Base-by-base conservation (phyloP, 495 filamentous ascomycete species). In the Xylaria venustula region DNA sequence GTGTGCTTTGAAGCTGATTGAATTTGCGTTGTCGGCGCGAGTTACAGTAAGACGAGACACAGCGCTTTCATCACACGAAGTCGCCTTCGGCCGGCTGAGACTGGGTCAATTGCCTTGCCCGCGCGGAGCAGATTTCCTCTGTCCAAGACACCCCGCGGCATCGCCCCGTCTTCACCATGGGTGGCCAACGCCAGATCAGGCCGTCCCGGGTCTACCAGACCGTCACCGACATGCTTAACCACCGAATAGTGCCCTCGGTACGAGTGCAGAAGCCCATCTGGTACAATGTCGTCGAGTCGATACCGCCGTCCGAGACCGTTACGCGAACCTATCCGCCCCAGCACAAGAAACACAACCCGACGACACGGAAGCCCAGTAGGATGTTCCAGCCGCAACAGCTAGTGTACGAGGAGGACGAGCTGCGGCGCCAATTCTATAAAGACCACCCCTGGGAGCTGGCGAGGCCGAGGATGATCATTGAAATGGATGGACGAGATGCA, bases 391-490 rank as follows among this genome's bases (percentile, higher is more conserved):
- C 94, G 5, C 83, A 91, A 51, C 69, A 78, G 56, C 85, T 98
- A 53, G 79, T 79, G 54, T 95, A 92, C 72, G 90, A 91, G 47
- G 94, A 98, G 73, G 95, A 98, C 73, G 74, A 79, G 62, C 78
- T 98, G 65, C 87, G 94, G 50, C 78, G 68, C 57, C 77, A 88
- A 26, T 98, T 98, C 78, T 98, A 88, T 78, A 81, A 80, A 61
- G 93, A 98, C 73, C 94, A 98, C 75, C 94, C 94, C 4, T 98
- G 94, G 94, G 94, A 98, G 72, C 79, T 98, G 67, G 94, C 95
- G 28, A 83, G 94, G 63, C 94, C 94, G 52, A 82, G 87, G 64
- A 81, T 97, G 62, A 73, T 98, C 25, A 76, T 97, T 12, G 94
- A 98, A 76, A 82, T 86, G 67, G 87, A 93, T 68, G 94, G 94